Base-by-base conservation (phyloP, 805 yeast species). In the Saccharomycopsis sp. region DNA sequence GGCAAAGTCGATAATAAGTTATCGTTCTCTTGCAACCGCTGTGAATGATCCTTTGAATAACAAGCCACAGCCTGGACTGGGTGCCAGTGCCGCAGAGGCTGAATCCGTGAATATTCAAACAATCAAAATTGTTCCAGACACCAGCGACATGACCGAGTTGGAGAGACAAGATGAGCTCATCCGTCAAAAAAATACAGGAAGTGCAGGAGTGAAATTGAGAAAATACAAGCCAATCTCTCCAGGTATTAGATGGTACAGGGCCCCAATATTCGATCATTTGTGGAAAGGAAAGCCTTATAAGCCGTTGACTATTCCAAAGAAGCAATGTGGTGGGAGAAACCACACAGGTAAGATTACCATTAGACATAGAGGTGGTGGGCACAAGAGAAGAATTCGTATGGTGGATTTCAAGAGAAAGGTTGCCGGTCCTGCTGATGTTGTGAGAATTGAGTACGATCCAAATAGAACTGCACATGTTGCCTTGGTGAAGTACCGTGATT, bases 281-380 rank as follows among this genome's bases (percentile, higher is more conserved):
- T 81, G 83, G 72, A 82, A 79, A 56, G 96, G 96, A 7, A 69
- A 79, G 41, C 96, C 97, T 1, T 63, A 81, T 43, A 69, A 69
- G 56, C 76, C 77, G 34, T 69, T 92, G 55, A 54, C 98, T 0
- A 71, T 70, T 25, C 73, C 87, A 13, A 75, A 73, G 54, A 73
- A 77, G 55, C 72, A 75, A 42, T 75, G 77, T 36, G 81, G 94
- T 40, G 98, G 98, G 50, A 79, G 98, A 65, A 88, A 89, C 60
- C 69, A 81, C 61, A 67, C 81, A 3, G 98, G 98, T 51, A 72
- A 74, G 51, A 85, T 92, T 53, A 86, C 95, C 4, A 81, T 85
- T 35, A 76, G 98, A 58, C 96, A 92, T 60, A 77, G 94, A 60
- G 98, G 97, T 59, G 98, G 98, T 54, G 97, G 97, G 26, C 92